A percentile compares a stretch with the other conserved stretches of the same genome.
Evolutionary conservation across 371 early-diverging fungal species (phyloP).

Genomic region (Lichtheimia ramosa): DNA sequence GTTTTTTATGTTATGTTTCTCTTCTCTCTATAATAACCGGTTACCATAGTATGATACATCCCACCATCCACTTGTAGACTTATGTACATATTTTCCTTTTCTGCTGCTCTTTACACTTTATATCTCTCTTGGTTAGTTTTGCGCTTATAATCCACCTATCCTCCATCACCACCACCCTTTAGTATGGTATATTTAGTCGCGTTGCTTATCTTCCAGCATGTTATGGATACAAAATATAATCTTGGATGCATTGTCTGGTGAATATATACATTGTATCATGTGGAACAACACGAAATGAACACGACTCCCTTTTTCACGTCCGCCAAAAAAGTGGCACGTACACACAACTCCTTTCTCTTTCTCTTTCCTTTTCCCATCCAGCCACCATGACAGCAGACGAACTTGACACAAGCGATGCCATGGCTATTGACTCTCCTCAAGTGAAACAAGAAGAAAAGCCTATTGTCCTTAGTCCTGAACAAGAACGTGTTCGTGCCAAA

Average conservation of each 20-base stretch:
- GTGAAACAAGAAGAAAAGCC: not conserved
- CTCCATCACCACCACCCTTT: no score
- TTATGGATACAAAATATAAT: no score
- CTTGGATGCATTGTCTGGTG: no score
- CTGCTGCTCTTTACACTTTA: no score
- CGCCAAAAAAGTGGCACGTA: not conserved
- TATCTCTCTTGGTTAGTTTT: no score
- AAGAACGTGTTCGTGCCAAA: slow-evolving; percentile 33
- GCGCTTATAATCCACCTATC: no score
- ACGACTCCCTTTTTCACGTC: not conserved
- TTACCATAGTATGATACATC: no score
- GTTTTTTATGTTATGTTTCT: not conserved
- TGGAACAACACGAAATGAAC: no score
- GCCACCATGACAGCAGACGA: not conserved
- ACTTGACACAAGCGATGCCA: not conserved
- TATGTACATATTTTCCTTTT: not conserved
- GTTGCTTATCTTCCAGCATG: no score
- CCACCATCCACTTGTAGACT: not conserved
- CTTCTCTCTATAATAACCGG: not conserved
- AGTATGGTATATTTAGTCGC: no score
- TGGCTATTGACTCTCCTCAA: not conserved
- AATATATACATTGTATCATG: no score
- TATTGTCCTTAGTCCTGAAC: slow-evolving; percentile 4
- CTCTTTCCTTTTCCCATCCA: not conserved
- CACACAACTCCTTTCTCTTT: not conserved